Conservation (phyloP, 768 basidiomycete species). For the Trametes cingulata region DNA sequence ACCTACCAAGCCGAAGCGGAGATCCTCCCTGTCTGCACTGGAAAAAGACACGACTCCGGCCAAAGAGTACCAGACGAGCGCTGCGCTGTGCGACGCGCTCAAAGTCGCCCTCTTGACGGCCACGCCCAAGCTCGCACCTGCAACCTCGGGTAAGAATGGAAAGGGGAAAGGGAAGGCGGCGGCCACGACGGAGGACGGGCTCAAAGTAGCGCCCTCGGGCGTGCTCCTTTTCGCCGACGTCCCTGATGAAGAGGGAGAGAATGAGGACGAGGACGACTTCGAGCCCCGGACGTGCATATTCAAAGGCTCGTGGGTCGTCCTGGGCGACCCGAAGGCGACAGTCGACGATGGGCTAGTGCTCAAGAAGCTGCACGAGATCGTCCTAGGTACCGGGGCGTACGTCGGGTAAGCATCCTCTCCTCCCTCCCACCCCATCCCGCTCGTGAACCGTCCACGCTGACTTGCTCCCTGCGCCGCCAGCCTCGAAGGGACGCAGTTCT, state of each 20-base stretch:
- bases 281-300: slow-evolving; percentile 1
- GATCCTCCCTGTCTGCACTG: not conserved
- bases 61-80: slow-evolving; percentile 4
- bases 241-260: not conserved
- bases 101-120: not conserved
- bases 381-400: not conserved
- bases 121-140: not conserved
- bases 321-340: not conserved
- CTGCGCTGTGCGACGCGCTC: not conserved
- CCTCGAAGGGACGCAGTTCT: not conserved
- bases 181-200: slow-evolving; percentile 1
- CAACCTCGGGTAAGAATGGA: not conserved
- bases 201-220: slow-evolving; percentile 6
- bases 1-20: not conserved
- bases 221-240: slow-evolving; percentile 2
- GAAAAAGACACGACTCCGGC: not conserved
- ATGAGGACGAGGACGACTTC: not conserved
- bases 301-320: slow-evolving; percentile 12
- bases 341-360: slow-evolving; percentile 13
- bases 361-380: slow-evolving; percentile 17
- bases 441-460: not conserved
- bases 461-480: not conserved
- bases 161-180: not conserved
- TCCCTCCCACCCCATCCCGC: not conserved
- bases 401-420: not conserved